Evolutionary conservation across 768 basidiomycete species (phyloP), one percentile per base, ranked within the genome.

Genomic region (Serendipita sp.): DNA sequence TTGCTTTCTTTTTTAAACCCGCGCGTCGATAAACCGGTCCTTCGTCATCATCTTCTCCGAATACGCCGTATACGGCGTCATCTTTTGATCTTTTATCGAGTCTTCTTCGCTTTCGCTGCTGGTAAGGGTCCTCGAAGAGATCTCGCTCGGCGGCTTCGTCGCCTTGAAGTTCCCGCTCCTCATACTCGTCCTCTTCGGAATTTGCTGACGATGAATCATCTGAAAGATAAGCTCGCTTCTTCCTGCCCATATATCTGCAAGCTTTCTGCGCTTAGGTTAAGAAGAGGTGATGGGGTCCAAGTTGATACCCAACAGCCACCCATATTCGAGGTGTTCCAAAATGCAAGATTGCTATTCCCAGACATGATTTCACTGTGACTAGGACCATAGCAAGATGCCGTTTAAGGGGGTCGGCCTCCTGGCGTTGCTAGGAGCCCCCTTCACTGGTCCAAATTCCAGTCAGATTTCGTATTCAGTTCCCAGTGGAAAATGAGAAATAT

Each of bases 91-190:
- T 58, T 24, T 20, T 34, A 63, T 81, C 77, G 64, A 65, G 26
- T 71, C 73, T 82, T 65, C 82, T 76, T 64, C 83, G 78, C 62
- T 82, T 80, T 70, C 88, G 90, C 67, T 79, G 75, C 65, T 81
- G 75, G 74, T 90, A 90, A 2, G 88, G 88, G 65, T 88, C 80
- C 68, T 84, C 79, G 71, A 89, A 89, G 5, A 89, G 79, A 34
- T 79, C 81, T 9, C 84, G 85, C 70, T 90, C 90, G 34, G 82
- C 90, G 34, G 81, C 78, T 13, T 76, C 77, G 67, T 85, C 79
- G 33, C 74, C 70, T 63, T 79, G 77, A n/a, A 69, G 69, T 53
- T 76, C 75, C 34, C 66, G 65, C 45, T 77, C 78, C 51, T 78
- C 79, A 20, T 74, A 76, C 14, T 80, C 77, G 42, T 78, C 80